A percentile compares a stretch with the other conserved stretches of the same genome.
Evolutionary conservation across 179 eudicot genomes (phyloP).

Genomic region (Drosera spatulata): DNA sequence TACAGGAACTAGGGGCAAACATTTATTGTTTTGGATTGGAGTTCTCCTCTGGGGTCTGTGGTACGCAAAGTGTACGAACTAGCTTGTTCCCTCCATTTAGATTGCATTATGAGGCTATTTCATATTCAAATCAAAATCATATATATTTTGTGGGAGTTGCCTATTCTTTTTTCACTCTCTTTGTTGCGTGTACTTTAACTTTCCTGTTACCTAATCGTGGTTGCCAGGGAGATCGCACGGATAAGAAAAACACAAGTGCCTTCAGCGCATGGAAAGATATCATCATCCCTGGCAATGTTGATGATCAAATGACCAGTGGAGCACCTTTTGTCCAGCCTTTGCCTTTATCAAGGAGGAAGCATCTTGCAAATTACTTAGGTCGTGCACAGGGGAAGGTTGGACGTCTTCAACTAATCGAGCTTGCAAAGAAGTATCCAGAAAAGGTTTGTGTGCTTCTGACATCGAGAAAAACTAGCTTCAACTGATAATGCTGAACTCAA

Average conservation of each 20-base stretch:
- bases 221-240: conserved; percentile 88
- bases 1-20: too few species aligned
- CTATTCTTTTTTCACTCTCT: too few species aligned
- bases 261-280: conserved; percentile 94
- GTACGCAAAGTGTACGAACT: too few species aligned
- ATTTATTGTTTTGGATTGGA: too few species aligned
- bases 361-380: conserved; percentile 79
- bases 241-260: conserved; percentile 82
- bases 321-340: conserved; percentile 54
- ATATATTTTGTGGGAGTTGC: too few species aligned
- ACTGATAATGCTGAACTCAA: too few species aligned
- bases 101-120: too few species aligned
- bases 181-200: not conserved
- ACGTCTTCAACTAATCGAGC: conserved; percentile 69
- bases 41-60: too few species aligned
- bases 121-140: too few species aligned
- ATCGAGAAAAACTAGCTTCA: too few species aligned
- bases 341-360: conserved; percentile 68
- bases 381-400: conserved; percentile 85
- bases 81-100: too few species aligned
- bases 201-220: not conserved
- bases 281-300: conserved; percentile 90
- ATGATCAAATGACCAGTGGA: conserved; percentile 74
- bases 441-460: conserved; percentile 41
- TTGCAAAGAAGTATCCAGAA: conserved; percentile 63